Conservation (phyloP, 73 alveolate species). For the Stentor coeruleus region DNA sequence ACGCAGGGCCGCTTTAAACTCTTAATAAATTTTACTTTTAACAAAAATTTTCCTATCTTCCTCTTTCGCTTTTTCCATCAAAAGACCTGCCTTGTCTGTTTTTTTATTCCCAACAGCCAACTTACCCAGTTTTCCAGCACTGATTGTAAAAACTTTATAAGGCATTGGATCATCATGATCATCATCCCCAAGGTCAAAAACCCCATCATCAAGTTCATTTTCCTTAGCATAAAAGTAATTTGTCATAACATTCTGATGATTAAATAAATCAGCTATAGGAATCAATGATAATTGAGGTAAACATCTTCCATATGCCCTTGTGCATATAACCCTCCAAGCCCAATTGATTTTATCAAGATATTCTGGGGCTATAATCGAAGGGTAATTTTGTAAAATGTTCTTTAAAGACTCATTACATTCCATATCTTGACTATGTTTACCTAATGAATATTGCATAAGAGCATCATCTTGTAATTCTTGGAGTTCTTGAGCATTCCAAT, state of each 20-base stretch:
- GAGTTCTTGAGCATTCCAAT: slow-evolving; percentile 42
- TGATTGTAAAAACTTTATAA: neutral
- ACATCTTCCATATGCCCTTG: slow-evolving; percentile 22
- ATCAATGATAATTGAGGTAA: slow-evolving; percentile 10
- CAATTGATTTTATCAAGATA: neutral
- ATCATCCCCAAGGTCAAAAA: neutral
- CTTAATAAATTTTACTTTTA: neutral
- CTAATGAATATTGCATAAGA: neutral
- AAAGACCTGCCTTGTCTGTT: neutral
- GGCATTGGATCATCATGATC: neutral
- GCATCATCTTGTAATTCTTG: slow-evolving; percentile 35
- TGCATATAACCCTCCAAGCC: neutral
- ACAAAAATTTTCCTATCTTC: neutral
- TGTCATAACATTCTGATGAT: slow-evolving; percentile 12
- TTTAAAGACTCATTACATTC: neutral
- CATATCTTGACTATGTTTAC: neutral
- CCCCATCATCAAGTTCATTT: neutral
- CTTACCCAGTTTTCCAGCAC: neutral
- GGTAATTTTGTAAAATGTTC: neutral
- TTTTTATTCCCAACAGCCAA: neutral
- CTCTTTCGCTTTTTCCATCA: neutral
- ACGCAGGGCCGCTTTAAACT: neutral
- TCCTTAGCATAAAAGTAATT: neutral
- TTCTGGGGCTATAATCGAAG: neutral
- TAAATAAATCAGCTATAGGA: slow-evolving; percentile 28